Conservation (phyloP, 768 basidiomycete species). For the Trichaptum fuscoviolaceum region DNA sequence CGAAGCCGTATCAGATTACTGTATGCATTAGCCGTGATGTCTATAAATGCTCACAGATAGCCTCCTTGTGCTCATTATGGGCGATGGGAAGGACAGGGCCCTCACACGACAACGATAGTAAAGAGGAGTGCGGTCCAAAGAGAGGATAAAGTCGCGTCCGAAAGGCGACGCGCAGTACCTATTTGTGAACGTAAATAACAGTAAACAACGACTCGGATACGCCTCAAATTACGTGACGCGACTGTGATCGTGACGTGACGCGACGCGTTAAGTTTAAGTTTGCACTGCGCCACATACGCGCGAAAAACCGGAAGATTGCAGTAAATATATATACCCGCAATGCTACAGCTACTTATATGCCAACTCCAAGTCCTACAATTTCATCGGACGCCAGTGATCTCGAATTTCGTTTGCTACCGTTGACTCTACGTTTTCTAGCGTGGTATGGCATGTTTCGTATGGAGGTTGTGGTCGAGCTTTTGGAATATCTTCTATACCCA, state of each 20-base stretch:
- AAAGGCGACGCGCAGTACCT: neutral
- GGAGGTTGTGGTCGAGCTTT: neutral
- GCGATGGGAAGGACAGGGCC: neutral
- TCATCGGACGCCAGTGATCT: conserved; percentile 65
- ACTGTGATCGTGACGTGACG: too few species aligned
- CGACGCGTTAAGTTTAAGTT: too few species aligned
- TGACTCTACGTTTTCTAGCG: conserved; percentile 45
- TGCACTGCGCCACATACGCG: too few species aligned
- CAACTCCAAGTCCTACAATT: conserved; percentile 29
- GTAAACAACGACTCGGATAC: neutral
- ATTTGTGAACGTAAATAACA: neutral
- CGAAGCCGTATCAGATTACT: neutral
- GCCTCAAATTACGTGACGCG: too few species aligned
- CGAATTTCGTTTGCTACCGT: conserved; percentile 55
- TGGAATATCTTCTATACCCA: conserved; percentile 26
- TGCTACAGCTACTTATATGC: too few species aligned
- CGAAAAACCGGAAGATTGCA: too few species aligned
- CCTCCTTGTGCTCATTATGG: neutral
- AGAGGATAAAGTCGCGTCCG: neutral
- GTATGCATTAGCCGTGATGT: neutral
- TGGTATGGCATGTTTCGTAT: conserved; percentile 10
- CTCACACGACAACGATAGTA: neutral
- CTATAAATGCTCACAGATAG: neutral
- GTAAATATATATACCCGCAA: too few species aligned
- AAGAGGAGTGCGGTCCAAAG: neutral